Percentiles rank a stretch among this genome's conserved stretches.
phyloP scores from a whole-genome alignment of 2,329 filamentous ascomycete species.

The Aspergillus felis region DNA sequence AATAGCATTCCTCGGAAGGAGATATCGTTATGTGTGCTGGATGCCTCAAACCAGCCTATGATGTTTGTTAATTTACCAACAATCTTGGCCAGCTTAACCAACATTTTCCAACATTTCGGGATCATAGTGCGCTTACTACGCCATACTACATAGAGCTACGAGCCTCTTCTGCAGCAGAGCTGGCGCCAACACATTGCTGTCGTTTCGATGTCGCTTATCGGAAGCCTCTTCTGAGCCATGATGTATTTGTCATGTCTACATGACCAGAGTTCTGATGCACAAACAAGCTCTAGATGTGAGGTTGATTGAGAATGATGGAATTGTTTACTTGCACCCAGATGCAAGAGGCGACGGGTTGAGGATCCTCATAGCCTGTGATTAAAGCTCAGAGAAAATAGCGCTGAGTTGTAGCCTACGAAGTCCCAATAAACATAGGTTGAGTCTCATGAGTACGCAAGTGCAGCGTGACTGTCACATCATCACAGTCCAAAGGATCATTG shows the following conservation, averaged over 20 bases:
- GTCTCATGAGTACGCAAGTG: not conserved
- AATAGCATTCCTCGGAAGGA: not conserved
- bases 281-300: no score
- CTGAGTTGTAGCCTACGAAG: not conserved
- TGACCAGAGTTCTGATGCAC: no score
- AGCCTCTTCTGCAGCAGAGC: not conserved
- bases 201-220: not conserved
- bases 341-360: no score
- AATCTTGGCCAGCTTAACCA: not conserved
- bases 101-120: not conserved
- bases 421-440: not conserved
- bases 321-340: no score
- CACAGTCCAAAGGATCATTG: not conserved
- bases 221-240: not conserved
- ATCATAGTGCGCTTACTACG: no score
- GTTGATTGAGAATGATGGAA: no score
- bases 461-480: not conserved
- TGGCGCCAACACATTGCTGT: not conserved
- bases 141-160: no score
- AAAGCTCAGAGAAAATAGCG: not conserved
- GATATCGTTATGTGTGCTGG: not conserved
- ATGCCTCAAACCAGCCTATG: not conserved
- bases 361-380: not conserved
- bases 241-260: not conserved
- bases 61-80: not conserved